Conservation (phyloP, 352 stramenopile species). For the Elongisporangium prolatum region DNA sequence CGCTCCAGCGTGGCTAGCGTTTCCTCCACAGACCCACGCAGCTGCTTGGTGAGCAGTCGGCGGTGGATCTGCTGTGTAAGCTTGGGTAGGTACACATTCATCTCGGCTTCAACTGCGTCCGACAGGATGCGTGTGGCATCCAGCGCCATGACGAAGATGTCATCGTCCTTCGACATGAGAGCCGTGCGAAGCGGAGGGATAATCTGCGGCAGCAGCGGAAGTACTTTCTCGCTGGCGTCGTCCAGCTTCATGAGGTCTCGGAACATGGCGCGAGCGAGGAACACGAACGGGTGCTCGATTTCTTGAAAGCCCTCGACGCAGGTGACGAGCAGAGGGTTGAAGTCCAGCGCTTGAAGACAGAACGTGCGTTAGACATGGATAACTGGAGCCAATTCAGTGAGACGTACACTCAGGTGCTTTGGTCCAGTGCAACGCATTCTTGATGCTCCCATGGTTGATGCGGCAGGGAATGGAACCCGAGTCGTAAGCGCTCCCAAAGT, state of each 20-base stretch:
- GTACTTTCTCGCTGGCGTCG: slow-evolving; percentile 54
- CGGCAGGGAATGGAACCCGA: slow-evolving; percentile 66
- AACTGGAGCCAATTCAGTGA: background rate
- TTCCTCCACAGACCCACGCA: slow-evolving; percentile 51
- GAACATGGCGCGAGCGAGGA: slow-evolving; percentile 67
- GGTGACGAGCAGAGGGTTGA: slow-evolving; percentile 63
- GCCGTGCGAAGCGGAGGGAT: slow-evolving; percentile 54
- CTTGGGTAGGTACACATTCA: slow-evolving; percentile 73
- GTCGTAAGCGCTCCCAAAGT: slow-evolving; percentile 66
- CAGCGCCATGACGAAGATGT: slow-evolving; percentile 65
- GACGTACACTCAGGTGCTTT: slow-evolving; percentile 47
- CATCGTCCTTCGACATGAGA: slow-evolving; percentile 65
- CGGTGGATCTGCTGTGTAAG: slow-evolving; percentile 78
- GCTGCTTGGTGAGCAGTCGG: slow-evolving; percentile 54
- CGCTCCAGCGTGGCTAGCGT: slow-evolving; percentile 60
- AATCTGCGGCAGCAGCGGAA: slow-evolving; percentile 49
- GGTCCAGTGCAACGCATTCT: slow-evolving; percentile 69
- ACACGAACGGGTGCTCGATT: slow-evolving; percentile 74
- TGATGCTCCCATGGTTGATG: slow-evolving; percentile 79
- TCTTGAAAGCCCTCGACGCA: slow-evolving; percentile 71
- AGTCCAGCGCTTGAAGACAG: slow-evolving; percentile 35
- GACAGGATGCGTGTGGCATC: slow-evolving; percentile 63
- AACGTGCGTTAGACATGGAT: background rate
- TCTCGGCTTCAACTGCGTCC: slow-evolving; percentile 57
- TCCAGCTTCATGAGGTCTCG: slow-evolving; percentile 61